These are phyloP conservation scores for Abortiporus biennis DNA, from an alignment of 1,284 basidiomycete species.

Conservation along the genomic window DNA sequence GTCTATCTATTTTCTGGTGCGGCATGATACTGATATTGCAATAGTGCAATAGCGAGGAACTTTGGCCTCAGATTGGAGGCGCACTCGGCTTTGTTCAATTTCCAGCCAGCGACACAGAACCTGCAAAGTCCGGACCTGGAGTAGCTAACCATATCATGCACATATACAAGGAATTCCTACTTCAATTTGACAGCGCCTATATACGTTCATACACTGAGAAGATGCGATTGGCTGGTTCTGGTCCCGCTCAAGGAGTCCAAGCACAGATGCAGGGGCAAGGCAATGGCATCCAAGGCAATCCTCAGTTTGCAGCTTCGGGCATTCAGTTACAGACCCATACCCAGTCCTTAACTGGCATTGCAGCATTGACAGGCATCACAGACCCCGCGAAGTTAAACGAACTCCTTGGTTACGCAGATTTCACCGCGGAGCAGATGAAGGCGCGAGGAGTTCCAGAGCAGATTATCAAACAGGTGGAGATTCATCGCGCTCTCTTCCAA, in stretches of 20 bases:
- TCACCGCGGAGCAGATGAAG: constrained; percentile 45
- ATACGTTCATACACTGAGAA: constrained; percentile 21
- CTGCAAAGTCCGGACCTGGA: constrained; percentile 50
- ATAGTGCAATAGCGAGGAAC: constrained; percentile 44
- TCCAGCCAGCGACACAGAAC: constrained; percentile 47
- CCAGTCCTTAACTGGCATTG: constrained; percentile 1
- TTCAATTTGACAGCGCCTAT: constrained; percentile 52
- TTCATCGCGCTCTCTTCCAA: constrained; percentile 41
- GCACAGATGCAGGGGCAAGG: constrained; percentile 6
- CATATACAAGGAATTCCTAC: constrained; percentile 54
- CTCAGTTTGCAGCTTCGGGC: background rate
- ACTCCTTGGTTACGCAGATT: constrained; percentile 36
- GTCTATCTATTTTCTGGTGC: constrained; percentile 13
- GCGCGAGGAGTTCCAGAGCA: constrained; percentile 41
- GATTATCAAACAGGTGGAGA: constrained; percentile 53
- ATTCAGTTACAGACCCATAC: background rate
- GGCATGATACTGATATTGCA: constrained; percentile 1
- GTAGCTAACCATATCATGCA: constrained; percentile 53
- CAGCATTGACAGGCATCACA: constrained; percentile 5
- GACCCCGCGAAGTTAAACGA: constrained; percentile 32
- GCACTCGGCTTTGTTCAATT: constrained; percentile 59
- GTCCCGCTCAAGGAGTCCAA: constrained; percentile 7
- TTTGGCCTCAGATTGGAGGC: constrained; percentile 61
- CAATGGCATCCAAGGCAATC: constrained; percentile 2
- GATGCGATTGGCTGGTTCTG: constrained; percentile 4